Evolutionary conservation across 2,329 filamentous ascomycete species (phyloP), one percentile per base, ranked within the genome.

Genomic region (Aspergillus brunneoviolaceus): DNA sequence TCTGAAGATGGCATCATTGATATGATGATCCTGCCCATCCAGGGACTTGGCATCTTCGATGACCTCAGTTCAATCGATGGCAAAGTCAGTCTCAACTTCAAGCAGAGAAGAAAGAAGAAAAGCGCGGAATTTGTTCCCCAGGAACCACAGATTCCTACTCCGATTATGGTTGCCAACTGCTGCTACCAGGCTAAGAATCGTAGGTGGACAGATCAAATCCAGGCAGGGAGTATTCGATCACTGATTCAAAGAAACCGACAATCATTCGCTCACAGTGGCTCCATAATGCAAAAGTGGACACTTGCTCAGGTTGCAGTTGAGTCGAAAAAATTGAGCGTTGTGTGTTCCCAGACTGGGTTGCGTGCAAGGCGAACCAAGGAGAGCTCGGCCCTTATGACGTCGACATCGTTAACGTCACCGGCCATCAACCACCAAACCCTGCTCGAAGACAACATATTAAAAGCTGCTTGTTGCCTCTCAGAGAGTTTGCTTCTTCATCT

Each of bases 321-420:
- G 16, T 54, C 29, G 51, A 29, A 48, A 31, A 29, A 25, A 27
- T 31, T 33, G 19, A 54, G 1, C 16, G 16, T 45, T 21, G 52
- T 21, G 25, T 23, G 9, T 52, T 33, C 31, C 50, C 31, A 16
- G 51, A n/a, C 53, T 55, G 42, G 27, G 27, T 49, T 35, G 53
- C 14, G 29, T 55, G 42, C 16, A 33, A 49, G 53, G 53, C 27
- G 45, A 49, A 55, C 53, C 53, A 55, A 55, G 53, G 53, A 31
- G 53, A 23, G 29, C 25, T 29, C 53, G 42, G 27, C 27, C 23
- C 48, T 29, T 48, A 55, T 55, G 53, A 55, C 53, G 53, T 55
- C 42, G 48, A 42, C 16, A 39, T 21, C 10, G 25, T 21, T 25
- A 50, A 59, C 57, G 57, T 59, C 57, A 59, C 57, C 51, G 45